Conservation (phyloP, 768 basidiomycete species). For the Lentinula detonsa region DNA sequence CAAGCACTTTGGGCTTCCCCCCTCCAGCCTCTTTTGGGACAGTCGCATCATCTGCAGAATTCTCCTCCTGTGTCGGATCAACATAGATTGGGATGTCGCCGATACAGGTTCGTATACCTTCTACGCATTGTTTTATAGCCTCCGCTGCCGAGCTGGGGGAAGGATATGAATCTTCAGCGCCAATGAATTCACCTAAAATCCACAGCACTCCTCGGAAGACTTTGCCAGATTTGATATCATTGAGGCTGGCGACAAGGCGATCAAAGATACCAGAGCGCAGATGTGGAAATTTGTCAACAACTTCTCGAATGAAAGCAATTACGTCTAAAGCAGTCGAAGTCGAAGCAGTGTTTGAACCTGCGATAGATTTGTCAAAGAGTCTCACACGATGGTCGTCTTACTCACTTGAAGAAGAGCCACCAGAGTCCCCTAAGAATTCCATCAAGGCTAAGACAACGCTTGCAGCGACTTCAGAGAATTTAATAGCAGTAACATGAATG, state of each 20-base stretch:
- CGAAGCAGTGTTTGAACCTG: conserved; percentile 27
- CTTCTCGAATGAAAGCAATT: conserved; percentile 74
- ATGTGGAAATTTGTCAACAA: conserved; percentile 94
- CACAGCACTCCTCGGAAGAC: conserved; percentile 95
- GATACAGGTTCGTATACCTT: conserved; percentile 75
- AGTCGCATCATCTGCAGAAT: conserved; percentile 60
- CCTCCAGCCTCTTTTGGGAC: conserved; percentile 37
- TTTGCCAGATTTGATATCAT: conserved; percentile 92
- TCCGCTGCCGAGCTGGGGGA: conserved; percentile 32
- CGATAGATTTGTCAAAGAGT: neutral
- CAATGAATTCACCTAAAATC: conserved; percentile 96
- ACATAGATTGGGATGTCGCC: conserved; percentile 98
- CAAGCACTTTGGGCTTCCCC: conserved; percentile 72
- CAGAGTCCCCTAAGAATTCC: conserved; percentile 89
- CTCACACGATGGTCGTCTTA: neutral
- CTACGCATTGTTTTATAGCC: conserved; percentile 71
- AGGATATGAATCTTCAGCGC: neutral
- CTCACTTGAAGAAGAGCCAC: neutral
- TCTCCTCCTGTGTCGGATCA: conserved; percentile 76
- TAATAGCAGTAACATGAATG: conserved; percentile 94
- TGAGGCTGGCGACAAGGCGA: conserved; percentile 75
- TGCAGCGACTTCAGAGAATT: conserved; percentile 94
- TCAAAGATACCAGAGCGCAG: conserved; percentile 79
- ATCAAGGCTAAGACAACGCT: conserved; percentile 91
- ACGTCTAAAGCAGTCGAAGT: conserved; percentile 96